Percentiles rank a stretch among this genome's conserved stretches.
These are phyloP conservation scores for Tylopilus vinaceipallidus DNA, from an alignment of 768 basidiomycete species.

Conservation along the genomic window DNA sequence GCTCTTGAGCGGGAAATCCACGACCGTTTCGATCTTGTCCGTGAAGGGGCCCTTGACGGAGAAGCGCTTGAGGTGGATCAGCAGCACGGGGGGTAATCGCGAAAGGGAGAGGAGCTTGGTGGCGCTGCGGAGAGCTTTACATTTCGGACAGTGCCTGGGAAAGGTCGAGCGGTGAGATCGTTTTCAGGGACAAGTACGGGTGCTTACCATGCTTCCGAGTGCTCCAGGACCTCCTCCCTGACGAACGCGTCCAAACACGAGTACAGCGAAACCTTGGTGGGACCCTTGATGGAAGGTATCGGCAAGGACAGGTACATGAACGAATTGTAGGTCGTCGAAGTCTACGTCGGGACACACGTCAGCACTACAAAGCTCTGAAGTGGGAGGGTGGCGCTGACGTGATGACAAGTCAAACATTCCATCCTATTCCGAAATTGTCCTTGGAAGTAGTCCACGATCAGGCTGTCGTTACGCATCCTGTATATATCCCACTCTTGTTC, in stretches of 20 bases:
- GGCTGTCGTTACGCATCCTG: conserved; percentile 84
- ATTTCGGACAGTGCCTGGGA: conserved; percentile 88
- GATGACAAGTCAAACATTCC: conserved; percentile 86
- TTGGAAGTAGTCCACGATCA: conserved; percentile 97
- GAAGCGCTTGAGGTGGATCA: conserved; percentile 93
- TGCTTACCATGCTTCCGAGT: conserved; percentile 88
- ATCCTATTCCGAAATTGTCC: conserved; percentile 92
- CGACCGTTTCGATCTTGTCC: conserved; percentile 93
- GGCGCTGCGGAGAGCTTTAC: conserved; percentile 85
- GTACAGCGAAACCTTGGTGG: conserved; percentile 63
- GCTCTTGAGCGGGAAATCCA: conserved; percentile 77
- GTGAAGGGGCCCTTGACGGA: conserved; percentile 89
- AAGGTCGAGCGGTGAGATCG: conserved; percentile 1
- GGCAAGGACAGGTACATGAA: conserved; percentile 96
- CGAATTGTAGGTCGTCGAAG: conserved; percentile 94
- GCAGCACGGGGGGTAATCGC: conserved; percentile 87
- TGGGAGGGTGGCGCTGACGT: conserved; percentile 46
- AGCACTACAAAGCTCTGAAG: conserved; percentile 8
- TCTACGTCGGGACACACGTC: conserved; percentile 45
- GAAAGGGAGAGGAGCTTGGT: conserved; percentile 87
- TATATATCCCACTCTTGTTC: conserved; percentile 93
- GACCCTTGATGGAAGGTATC: conserved; percentile 64
- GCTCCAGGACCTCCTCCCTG: conserved; percentile 85
- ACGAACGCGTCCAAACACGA: conserved; percentile 90
- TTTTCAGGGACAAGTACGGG: background rate